A percentile compares a stretch with the other conserved stretches of the same genome.
Conservation (phyloP, 2,329 filamentous ascomycete species). For the Didymellaceae sp. region DNA sequence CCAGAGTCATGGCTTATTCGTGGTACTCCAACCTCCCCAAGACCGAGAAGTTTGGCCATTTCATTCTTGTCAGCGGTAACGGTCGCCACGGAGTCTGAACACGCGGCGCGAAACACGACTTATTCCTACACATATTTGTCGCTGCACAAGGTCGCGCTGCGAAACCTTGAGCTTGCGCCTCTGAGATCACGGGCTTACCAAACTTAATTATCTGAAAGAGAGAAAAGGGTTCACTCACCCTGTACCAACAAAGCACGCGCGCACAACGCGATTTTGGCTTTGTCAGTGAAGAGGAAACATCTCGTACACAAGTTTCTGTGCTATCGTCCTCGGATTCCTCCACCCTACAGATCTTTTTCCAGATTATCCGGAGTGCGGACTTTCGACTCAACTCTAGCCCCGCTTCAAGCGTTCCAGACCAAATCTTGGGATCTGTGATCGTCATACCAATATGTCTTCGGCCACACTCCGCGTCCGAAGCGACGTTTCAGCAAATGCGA, state of each 20-base stretch:
- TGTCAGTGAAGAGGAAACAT: background rate
- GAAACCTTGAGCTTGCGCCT: background rate
- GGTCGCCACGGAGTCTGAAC: conserved; percentile 32
- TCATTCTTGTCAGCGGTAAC: conserved; percentile 28
- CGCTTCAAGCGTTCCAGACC: conserved; percentile 4
- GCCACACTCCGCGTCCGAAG: conserved; percentile 9
- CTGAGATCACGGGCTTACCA: background rate
- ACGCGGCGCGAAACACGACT: conserved; percentile 8
- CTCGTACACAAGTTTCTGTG: background rate
- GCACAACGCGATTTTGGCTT: background rate
- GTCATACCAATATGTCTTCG: conserved; percentile 5
- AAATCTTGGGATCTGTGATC: background rate
- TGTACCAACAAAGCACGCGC: conserved; percentile 10
- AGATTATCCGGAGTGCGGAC: background rate
- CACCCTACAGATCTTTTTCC: background rate
- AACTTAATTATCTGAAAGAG: background rate
- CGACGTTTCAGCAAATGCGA: conserved; percentile 31
- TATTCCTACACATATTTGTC: conserved; percentile 1
- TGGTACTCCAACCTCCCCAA: conserved; percentile 32
- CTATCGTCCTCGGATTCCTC: background rate
- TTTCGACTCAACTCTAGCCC: background rate
- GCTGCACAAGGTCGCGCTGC: background rate
- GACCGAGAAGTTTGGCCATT: conserved; percentile 32
- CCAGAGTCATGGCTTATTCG: conserved; percentile 34
- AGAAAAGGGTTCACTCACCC: background rate